phyloP scores from a whole-genome alignment of 768 basidiomycete species.

The Macrolepiota albuminosa region DNA sequence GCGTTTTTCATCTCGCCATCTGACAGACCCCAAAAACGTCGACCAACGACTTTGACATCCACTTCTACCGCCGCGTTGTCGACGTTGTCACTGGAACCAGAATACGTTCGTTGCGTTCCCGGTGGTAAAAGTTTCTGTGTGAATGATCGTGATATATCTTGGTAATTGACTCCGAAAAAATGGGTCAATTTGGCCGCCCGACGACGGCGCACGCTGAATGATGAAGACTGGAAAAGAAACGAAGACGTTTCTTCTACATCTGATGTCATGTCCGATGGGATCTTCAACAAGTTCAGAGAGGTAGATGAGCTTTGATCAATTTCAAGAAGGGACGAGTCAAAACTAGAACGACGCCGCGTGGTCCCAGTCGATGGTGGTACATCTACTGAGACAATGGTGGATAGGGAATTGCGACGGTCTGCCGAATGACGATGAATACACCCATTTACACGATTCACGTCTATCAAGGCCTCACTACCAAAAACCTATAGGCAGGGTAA shows the following conservation, averaged over 20 bases:
- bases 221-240: neutral
- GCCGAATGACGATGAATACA: neutral
- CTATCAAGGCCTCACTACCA: slow-evolving; percentile 42
- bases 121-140: slow-evolving; percentile 5
- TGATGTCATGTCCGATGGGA: neutral
- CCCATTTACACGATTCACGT: slow-evolving; percentile 24
- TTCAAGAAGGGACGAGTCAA: slow-evolving; percentile 8
- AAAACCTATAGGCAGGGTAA: slow-evolving; percentile 33
- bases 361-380: neutral
- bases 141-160: slow-evolving; percentile 33
- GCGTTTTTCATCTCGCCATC: slow-evolving; percentile 28
- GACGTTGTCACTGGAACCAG: neutral
- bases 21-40: slow-evolving; percentile 36
- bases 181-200: slow-evolving; percentile 51
- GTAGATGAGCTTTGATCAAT: neutral
- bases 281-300: neutral
- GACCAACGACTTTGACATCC: slow-evolving; percentile 33
- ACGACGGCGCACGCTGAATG: slow-evolving; percentile 22
- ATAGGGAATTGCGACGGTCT: slow-evolving; percentile 9
- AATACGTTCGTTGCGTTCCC: neutral
- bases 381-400: slow-evolving; percentile 8
- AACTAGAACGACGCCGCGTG: slow-evolving; percentile 13
- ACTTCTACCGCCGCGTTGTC: slow-evolving; percentile 21
- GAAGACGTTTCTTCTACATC: neutral
- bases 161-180: slow-evolving; percentile 52